Base-by-base conservation (phyloP, 305 asterid genomes). In the Rubia balearica region DNA sequence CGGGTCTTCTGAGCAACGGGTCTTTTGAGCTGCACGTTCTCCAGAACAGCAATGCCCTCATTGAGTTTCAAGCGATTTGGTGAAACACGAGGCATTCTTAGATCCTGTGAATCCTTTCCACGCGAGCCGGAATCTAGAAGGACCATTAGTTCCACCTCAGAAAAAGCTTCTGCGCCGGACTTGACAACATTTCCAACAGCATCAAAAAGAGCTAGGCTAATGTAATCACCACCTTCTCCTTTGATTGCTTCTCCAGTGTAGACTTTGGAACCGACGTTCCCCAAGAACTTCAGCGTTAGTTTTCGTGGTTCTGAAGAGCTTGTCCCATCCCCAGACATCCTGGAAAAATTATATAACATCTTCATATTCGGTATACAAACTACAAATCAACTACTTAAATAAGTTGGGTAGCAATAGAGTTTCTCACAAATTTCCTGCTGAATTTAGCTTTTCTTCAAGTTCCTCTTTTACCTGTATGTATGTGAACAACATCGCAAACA, bases 151-250 rank as follows among this genome's bases (percentile, higher is more conserved):
- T 85, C 83, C 5, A 88, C 84, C 8, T 41, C 7, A 8, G 84
- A 82, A 27, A 84, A 78, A 65, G 96, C 81, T 53, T 72, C 86
- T 3, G 88, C 82, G 16, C 81, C 92, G 57, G 38, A 69, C 0
- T 40, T 79, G 7, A 88, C 71, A 7, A 73, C 33, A 1, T 76
- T 63, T 8, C 86, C 81, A 0, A 73, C 41, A 68, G 21, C 75
- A 74, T 90, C 95, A 48, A 85, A 67, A 12, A 88, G 85, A 71
- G 71, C 76, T 56, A 90, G 71, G 73, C 74, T 71, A 51, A 89
- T 63, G 53, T 43, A 27, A 0, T 45, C 22, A 3, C 62, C 74
- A 3, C 48, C 81, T 75, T 77, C 84, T 61, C 83, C 92, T 69
- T 64, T 69, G 62, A 88, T 84, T 27, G 71, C 77, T 14, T 79